Conservation (phyloP, 2,329 filamentous ascomycete genomes). For the Colletotrichum scovillei region DNA sequence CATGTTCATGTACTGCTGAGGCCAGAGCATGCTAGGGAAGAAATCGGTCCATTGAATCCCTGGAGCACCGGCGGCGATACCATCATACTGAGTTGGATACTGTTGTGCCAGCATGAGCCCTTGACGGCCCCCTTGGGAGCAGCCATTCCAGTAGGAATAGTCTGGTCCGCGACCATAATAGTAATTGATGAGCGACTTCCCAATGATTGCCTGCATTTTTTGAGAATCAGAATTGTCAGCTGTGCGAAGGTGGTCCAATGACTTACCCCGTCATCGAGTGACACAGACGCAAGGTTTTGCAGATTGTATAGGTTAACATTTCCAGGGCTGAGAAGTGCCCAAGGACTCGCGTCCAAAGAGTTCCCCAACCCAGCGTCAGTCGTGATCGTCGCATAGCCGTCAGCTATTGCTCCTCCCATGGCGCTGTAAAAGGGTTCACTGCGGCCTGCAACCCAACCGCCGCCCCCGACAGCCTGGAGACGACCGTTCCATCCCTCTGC, state of each 20-base stretch:
- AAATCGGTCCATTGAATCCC: conserved; percentile 46
- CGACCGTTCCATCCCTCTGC: conserved; percentile 43
- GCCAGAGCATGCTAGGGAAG: conserved; percentile 28
- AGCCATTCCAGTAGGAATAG: conserved; percentile 63
- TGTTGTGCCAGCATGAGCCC: conserved; percentile 63
- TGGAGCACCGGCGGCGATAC: conserved; percentile 59
- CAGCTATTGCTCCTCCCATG: conserved; percentile 36
- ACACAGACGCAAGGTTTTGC: conserved; percentile 49
- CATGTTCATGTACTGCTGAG: conserved; percentile 21
- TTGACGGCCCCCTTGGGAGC: conserved; percentile 67
- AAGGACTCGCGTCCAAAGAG: not conserved
- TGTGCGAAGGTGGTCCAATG: rapidly evolving
- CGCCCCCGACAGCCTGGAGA: conserved; percentile 45
- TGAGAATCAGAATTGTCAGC: too few species aligned
- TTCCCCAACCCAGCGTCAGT: conserved; percentile 38
- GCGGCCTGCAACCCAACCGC: conserved; percentile 42
- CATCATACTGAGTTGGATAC: conserved; percentile 65
- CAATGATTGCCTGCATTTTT: conserved; percentile 48
- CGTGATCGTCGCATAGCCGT: conserved; percentile 37
- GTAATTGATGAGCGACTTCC: conserved; percentile 57
- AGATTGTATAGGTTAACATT: conserved; percentile 40
- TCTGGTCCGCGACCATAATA: conserved; percentile 59
- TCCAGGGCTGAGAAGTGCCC: conserved; percentile 32
- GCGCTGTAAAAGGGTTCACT: conserved; percentile 14
- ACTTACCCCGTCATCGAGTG: conserved; percentile 46